phyloP scores from a whole-genome alignment of 2,329 filamentous ascomycete genomes.

The Verticillium isaacii region DNA sequence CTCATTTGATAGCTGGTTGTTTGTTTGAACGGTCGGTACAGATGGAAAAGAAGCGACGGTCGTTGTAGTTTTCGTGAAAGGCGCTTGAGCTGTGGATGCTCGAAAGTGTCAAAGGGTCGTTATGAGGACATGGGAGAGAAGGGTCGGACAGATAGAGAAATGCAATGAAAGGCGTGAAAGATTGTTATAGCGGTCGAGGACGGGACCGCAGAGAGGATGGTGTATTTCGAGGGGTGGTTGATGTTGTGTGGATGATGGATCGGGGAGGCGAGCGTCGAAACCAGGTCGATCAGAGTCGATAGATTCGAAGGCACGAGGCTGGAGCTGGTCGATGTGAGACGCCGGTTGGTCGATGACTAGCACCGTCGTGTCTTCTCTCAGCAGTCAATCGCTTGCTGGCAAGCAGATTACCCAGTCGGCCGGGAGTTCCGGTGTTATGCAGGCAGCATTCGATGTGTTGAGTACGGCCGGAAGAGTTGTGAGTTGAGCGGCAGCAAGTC shows the following conservation, averaged over 20 bases:
- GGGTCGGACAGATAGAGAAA: slow-evolving; percentile 12
- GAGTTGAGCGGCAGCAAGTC: neutral
- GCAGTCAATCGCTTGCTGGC: slow-evolving; percentile 13
- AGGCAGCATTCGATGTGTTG: slow-evolving; percentile 11
- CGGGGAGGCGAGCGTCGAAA: neutral
- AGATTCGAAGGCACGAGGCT: slow-evolving; percentile 5
- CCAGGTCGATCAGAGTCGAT: neutral
- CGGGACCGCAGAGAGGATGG: slow-evolving; percentile 19
- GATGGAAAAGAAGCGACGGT: slow-evolving; percentile 13
- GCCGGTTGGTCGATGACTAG: neutral
- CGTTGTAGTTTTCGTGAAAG: slow-evolving; percentile 8
- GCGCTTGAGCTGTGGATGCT: slow-evolving; percentile 8
- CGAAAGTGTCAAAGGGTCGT: slow-evolving; percentile 31
- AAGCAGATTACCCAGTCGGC: slow-evolving; percentile 15
- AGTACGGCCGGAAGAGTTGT: neutral
- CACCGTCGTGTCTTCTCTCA: slow-evolving; percentile 6
- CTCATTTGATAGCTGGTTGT: slow-evolving; percentile 27
- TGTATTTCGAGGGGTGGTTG: neutral
- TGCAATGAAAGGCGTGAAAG: slow-evolving; percentile 5
- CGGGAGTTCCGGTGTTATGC: slow-evolving; percentile 6
- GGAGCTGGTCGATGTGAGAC: neutral
- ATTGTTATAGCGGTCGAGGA: slow-evolving; percentile 4
- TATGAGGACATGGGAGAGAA: slow-evolving; percentile 36
- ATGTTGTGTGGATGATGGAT: neutral
- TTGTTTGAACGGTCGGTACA: slow-evolving; percentile 8